Conservation (phyloP, 108 stramenopile species). For the Nannochloropsis salina region DNA sequence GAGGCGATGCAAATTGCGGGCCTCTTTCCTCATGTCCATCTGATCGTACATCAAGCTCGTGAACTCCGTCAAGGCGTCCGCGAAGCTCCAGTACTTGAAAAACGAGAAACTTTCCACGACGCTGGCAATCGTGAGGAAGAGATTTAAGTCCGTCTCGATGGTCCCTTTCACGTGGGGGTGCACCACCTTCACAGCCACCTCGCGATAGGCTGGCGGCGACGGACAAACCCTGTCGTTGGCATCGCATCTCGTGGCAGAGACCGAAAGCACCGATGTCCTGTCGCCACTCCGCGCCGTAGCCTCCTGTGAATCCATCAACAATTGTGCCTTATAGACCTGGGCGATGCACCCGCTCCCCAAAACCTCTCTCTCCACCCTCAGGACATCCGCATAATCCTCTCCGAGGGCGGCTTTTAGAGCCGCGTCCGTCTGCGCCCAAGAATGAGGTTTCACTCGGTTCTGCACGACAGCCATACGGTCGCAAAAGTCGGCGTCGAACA, state of each 20-base stretch:
- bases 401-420: slow-evolving; percentile 34
- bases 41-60: slow-evolving; percentile 33
- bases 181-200: slow-evolving; percentile 35
- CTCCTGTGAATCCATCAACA: not conserved
- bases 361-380: slow-evolving; percentile 31
- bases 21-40: slow-evolving; percentile 34
- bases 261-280: no score
- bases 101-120: slow-evolving; percentile 26
- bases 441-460: no score
- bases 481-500: no score
- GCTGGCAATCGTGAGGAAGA: slow-evolving; percentile 24
- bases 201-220: not conserved
- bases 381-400: slow-evolving; percentile 23
- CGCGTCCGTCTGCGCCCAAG: not conserved
- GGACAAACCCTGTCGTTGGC: no score
- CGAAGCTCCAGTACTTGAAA: slow-evolving; percentile 30
- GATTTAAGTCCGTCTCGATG: slow-evolving; percentile 33
- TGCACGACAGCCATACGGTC: no score
- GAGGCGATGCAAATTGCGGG: slow-evolving; percentile 31
- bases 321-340: slow-evolving; percentile 28
- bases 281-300: not conserved
- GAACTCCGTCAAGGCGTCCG: slow-evolving; percentile 33
- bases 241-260: no score
- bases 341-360: slow-evolving; percentile 35
- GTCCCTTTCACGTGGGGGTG: slow-evolving; percentile 26